Evolutionary conservation across 2,329 filamentous ascomycete genomes (phyloP).

Genomic region (Fusarium palustre): DNA sequence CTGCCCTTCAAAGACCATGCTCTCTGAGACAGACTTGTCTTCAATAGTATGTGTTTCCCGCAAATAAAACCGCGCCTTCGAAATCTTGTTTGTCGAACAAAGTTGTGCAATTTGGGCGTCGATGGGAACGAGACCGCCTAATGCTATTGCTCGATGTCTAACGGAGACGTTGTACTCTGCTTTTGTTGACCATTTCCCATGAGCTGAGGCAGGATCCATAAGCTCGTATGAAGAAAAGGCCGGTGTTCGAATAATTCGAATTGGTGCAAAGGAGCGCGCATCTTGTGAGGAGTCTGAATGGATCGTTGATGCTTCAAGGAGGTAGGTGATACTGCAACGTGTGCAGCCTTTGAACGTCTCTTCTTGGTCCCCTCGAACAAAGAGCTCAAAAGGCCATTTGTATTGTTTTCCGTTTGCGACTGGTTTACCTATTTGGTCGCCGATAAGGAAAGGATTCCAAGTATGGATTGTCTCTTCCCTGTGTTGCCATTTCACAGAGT

Average conservation of each 20-base stretch:
- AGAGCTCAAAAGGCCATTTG: not conserved
- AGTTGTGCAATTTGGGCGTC: conserved; percentile 2
- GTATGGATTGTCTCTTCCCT: not conserved
- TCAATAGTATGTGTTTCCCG: not conserved
- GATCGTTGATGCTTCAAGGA: not conserved
- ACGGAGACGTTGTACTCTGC: conserved; percentile 11
- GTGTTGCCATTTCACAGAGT: not conserved
- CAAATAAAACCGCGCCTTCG: not conserved
- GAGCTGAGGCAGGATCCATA: conserved; percentile 3
- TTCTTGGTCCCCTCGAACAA: not conserved
- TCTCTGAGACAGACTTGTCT: fast-evolving
- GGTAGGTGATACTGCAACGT: conserved; percentile 1
- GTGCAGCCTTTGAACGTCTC: conserved; percentile 13
- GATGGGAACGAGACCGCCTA: not conserved
- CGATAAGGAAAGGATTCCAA: not conserved
- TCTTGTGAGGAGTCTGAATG: not conserved
- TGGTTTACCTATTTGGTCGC: fast-evolving
- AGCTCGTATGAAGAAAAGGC: conserved; percentile 16
- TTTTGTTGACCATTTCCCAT: not conserved
- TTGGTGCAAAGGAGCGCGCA: not conserved
- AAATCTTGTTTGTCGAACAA: fast-evolving
- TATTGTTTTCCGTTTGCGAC: not conserved
- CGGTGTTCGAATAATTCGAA: conserved; percentile 1
- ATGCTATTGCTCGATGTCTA: conserved; percentile 2
- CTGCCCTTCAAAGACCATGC: not conserved